phyloP scores from a whole-genome alignment of 345 rosid species.

The Euphorbia peplus region DNA sequence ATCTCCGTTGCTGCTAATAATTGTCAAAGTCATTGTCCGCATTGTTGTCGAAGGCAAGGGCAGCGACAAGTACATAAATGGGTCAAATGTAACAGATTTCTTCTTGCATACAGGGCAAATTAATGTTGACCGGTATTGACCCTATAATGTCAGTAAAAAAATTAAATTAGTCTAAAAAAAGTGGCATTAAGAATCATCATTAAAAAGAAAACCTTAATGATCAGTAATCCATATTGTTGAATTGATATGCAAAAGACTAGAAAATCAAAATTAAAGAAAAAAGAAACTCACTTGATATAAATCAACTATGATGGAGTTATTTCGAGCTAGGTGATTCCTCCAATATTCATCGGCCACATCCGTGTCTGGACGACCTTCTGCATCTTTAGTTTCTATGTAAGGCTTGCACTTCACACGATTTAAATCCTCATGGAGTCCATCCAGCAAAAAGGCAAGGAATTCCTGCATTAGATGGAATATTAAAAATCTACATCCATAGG shows the following conservation, averaged over 20 bases:
- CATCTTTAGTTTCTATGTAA: slow-evolving; percentile 23
- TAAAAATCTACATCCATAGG: not conserved
- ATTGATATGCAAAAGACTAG: not conserved
- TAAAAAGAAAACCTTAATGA: too few relatives aligned
- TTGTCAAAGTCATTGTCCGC: slow-evolving; percentile 26
- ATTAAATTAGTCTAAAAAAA: not conserved
- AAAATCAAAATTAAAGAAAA: not conserved
- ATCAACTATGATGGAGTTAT: slow-evolving; percentile 32
- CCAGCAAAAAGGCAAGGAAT: slow-evolving; percentile 30
- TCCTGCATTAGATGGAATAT: slow-evolving; percentile 14
- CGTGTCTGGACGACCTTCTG: slow-evolving; percentile 18
- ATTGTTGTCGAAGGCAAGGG: slow-evolving; percentile 26
- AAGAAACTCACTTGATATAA: slow-evolving; percentile 23
- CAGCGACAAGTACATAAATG: slow-evolving; percentile 27
- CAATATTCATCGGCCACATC: slow-evolving; percentile 31
- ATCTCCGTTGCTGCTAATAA: slow-evolving; percentile 21
- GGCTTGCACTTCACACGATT: slow-evolving; percentile 27
- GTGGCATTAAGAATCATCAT: too few relatives aligned
- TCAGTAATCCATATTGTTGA: too few relatives aligned
- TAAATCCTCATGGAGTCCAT: slow-evolving; percentile 33
- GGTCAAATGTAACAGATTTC: slow-evolving; percentile 27
- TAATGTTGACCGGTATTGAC: slow-evolving; percentile 24
- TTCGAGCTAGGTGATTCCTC: slow-evolving; percentile 26
- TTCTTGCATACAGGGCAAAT: slow-evolving; percentile 20
- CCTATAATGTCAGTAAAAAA: slow-evolving; percentile 15